These are phyloP conservation scores for Auricularia sp. DNA, from an alignment of 768 basidiomycete species.

Conservation along the genomic window DNA sequence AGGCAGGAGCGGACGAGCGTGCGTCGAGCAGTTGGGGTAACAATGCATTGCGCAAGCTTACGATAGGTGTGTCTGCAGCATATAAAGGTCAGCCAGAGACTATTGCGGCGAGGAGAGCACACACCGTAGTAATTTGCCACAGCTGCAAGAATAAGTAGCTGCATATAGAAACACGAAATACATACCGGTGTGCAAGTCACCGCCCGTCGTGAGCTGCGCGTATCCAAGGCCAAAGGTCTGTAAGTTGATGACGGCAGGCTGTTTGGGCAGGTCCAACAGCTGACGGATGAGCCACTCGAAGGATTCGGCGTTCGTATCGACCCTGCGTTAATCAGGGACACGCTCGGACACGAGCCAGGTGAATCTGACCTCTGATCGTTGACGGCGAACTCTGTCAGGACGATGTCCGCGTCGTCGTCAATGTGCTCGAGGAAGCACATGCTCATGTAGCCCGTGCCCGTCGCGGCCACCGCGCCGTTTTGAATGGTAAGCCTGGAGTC, in stretches of 20 bases:
- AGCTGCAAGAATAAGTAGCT: background rate
- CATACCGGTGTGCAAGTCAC: constrained; percentile 9
- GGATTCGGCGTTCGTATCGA: constrained; percentile 3
- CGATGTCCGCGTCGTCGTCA: constrained; percentile 7
- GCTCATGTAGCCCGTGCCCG: constrained; percentile 7
- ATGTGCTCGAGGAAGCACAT: constrained; percentile 10
- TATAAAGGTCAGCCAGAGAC: no score
- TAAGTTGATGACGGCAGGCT: constrained; percentile 9
- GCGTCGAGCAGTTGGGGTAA: constrained; percentile 5
- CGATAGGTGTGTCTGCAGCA: constrained; percentile 2
- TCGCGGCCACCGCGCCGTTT: constrained; percentile 9
- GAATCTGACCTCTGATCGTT: constrained; percentile 7
- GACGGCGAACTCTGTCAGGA: constrained; percentile 7
- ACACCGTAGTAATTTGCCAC: constrained; percentile 6
- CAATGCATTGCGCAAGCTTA: constrained; percentile 8
- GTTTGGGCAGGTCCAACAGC: constrained; percentile 7
- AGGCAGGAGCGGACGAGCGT: constrained; percentile 1
- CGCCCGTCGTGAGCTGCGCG: constrained; percentile 6
- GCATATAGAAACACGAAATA: background rate
- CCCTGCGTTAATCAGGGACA: no score
- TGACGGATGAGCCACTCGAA: constrained; percentile 8
- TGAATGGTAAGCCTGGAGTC: constrained; percentile 3
- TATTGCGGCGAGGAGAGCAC: no score
- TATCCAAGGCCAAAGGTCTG: constrained; percentile 7
- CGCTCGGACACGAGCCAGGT: background rate